Evolutionary conservation across 768 basidiomycete genomes (phyloP).

Genomic region (Tephrocybe sp.): DNA sequence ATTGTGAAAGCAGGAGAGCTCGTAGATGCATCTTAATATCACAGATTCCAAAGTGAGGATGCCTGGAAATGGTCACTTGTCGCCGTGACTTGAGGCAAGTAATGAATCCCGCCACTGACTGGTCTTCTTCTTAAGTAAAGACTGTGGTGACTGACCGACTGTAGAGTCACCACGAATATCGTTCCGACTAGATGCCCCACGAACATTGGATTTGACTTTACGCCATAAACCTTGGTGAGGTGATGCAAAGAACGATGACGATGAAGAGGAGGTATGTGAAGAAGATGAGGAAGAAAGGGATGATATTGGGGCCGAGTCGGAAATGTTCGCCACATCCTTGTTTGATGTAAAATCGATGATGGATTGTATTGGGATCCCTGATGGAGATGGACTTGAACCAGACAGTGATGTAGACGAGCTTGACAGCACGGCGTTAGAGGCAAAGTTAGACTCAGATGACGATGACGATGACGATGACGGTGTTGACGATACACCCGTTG

Average conservation of each 20-base stretch:
- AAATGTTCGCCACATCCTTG: neutral
- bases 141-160: no score
- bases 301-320: neutral
- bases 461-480: constrained; percentile 21
- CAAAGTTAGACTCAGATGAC: constrained; percentile 13
- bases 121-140: constrained; percentile 18
- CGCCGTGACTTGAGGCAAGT: constrained; percentile 8
- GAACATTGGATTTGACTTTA: constrained; percentile 34
- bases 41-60: no score
- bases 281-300: constrained; percentile 8
- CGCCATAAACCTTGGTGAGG: constrained; percentile 33
- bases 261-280: constrained; percentile 6
- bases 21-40: no score
- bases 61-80: no score
- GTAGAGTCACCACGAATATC: constrained; percentile 4
- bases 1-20: no score
- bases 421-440: constrained; percentile 5
- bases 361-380: neutral
- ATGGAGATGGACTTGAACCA: constrained; percentile 5
- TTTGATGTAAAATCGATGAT: neutral
- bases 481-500: constrained; percentile 4
- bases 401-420: constrained; percentile 21
- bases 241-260: constrained; percentile 5
- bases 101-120: constrained; percentile 8
- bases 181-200: constrained; percentile 21